A percentile compares a stretch with the other conserved stretches of the same genome.
These are phyloP conservation scores for Tilletiaria anomala DNA, from an alignment of 1,284 basidiomycete genomes.

Conservation along the genomic window DNA sequence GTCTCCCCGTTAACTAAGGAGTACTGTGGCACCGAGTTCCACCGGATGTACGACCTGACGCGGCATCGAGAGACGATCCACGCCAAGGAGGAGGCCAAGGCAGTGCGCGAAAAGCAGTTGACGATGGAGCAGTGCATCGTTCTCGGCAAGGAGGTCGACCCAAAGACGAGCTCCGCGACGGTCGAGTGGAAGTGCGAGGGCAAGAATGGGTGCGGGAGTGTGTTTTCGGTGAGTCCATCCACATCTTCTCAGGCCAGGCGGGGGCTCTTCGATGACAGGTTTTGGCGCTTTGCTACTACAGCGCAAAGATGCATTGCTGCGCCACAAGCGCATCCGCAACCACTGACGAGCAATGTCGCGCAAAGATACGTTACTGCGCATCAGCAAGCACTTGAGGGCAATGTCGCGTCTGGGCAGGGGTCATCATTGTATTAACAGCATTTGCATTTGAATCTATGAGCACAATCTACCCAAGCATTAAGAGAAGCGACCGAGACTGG, in stretches of 20 bases:
- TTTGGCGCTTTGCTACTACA: slow-evolving; percentile 19
- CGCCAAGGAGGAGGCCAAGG: slow-evolving; percentile 27
- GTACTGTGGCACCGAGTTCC: slow-evolving; percentile 33
- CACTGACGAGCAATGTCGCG: too few species aligned
- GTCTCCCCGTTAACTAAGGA: slow-evolving; percentile 23
- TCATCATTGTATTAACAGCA: too few species aligned
- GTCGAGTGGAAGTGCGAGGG: slow-evolving; percentile 37
- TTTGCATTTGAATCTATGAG: too few species aligned
- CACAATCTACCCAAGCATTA: too few species aligned
- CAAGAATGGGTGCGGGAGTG: slow-evolving; percentile 11
- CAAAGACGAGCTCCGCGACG: slow-evolving; percentile 27
- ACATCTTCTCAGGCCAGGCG: slow-evolving; percentile 4
- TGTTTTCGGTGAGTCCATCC: too few species aligned
- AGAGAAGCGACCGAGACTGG: not conserved
- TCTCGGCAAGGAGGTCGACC: slow-evolving; percentile 37
- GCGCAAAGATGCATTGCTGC: slow-evolving; percentile 32
- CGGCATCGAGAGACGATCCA: slow-evolving; percentile 37
- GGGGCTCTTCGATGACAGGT: not conserved
- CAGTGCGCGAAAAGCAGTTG: slow-evolving; percentile 25
- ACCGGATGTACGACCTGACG: slow-evolving; percentile 36
- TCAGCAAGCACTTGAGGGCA: too few species aligned
- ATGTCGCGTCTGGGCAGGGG: too few species aligned
- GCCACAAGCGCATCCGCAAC: slow-evolving; percentile 11
- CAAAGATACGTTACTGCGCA: too few species aligned
- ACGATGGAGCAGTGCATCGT: slow-evolving; percentile 30